phyloP scores from a whole-genome alignment of 192 early-diverging fungal genomes.

The Dispira simplex region DNA sequence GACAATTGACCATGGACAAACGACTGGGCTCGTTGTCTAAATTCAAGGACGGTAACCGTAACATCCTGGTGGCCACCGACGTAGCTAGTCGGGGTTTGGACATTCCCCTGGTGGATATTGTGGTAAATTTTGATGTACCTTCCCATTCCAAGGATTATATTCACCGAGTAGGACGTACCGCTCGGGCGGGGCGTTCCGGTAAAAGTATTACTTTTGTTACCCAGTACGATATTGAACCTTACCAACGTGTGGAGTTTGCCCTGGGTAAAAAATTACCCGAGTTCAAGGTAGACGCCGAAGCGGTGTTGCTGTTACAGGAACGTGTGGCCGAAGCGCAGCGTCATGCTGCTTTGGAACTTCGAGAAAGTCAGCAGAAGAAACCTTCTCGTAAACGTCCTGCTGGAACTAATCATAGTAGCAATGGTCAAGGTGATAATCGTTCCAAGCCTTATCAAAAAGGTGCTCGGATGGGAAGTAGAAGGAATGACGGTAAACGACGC shows the following conservation, averaged over 20 bases:
- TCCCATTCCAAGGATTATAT: constrained; percentile 77
- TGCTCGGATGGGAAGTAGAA: no score
- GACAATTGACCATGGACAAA: constrained; percentile 83
- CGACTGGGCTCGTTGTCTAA: constrained; percentile 84
- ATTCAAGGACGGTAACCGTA: constrained; percentile 82
- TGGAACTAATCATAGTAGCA: neutral
- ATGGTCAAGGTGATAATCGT: neutral
- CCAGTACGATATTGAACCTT: constrained; percentile 90
- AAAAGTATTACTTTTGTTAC: constrained; percentile 68
- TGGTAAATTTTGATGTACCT: constrained; percentile 96
- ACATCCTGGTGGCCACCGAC: constrained; percentile 88
- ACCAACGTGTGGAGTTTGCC: constrained; percentile 86
- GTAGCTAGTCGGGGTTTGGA: constrained; percentile 87
- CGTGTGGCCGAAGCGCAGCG: constrained; percentile 82
- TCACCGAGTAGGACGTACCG: constrained; percentile 75
- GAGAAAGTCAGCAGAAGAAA: constrained; percentile 36
- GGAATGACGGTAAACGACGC: no score
- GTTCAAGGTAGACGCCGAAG: constrained; percentile 71
- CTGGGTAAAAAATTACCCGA: constrained; percentile 74
- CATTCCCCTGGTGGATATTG: constrained; percentile 90
- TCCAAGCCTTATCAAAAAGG: no score
- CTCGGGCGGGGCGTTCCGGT: constrained; percentile 67
- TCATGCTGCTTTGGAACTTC: constrained; percentile 73
- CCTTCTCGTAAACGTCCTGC: constrained; percentile 4
- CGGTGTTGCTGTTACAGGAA: constrained; percentile 83